These are phyloP conservation scores for Cladosporium colombiae DNA, from an alignment of 2,329 filamentous ascomycete genomes.

Conservation along the genomic window DNA sequence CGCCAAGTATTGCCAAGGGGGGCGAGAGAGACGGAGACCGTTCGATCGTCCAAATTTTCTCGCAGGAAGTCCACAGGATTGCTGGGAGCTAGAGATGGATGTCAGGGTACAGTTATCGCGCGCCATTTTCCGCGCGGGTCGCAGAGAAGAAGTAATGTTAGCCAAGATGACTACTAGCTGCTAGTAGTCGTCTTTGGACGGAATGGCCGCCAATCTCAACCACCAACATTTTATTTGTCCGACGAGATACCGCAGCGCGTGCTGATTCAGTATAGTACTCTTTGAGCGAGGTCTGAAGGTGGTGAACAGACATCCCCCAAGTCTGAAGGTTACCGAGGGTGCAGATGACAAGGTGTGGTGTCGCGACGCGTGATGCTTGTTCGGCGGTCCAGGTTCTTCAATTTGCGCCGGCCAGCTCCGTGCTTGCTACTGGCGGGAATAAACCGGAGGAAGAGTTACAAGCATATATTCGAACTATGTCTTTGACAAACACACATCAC, in stretches of 20 bases:
- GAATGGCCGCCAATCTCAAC: not conserved
- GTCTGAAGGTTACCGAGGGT: not conserved
- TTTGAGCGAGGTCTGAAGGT: not conserved
- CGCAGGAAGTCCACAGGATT: not conserved
- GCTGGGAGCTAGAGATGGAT: not conserved
- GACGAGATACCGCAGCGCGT: not conserved
- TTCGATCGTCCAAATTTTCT: not conserved
- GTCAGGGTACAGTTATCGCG: not conserved
- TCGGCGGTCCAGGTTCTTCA: not conserved
- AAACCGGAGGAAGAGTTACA: not conserved
- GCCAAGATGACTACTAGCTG: not conserved
- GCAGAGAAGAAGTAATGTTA: not conserved
- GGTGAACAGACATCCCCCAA: not conserved
- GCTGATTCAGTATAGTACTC: not conserved
- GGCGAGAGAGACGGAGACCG: not conserved
- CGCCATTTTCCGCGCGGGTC: not conserved
- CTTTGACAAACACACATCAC: not conserved
- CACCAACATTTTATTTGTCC: not conserved
- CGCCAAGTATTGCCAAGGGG: constrained; percentile 13
- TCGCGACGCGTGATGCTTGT: not conserved
- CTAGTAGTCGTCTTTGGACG: not conserved
- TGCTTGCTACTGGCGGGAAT: not conserved
- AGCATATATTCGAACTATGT: not conserved
- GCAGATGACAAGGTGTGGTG: not conserved
- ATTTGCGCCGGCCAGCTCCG: not conserved